phyloP scores from a whole-genome alignment of 2,329 filamentous ascomycete species.

The Aspergillus novoparasiticus region DNA sequence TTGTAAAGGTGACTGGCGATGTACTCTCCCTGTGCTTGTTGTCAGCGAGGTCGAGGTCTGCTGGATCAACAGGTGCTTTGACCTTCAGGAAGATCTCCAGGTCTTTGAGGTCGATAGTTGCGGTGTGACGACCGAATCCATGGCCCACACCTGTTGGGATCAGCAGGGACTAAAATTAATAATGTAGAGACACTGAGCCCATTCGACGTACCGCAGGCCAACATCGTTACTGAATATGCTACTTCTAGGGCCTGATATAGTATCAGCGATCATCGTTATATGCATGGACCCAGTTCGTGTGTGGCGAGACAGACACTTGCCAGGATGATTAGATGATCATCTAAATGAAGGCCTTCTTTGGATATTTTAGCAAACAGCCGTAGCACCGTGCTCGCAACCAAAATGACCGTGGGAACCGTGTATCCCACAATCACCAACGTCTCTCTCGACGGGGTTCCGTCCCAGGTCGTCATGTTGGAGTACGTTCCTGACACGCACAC shows the following conservation, averaged over 20 bases:
- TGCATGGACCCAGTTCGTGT: neutral
- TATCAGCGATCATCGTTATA: neutral
- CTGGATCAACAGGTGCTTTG: neutral
- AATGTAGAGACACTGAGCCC: neutral
- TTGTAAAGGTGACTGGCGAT: conserved; percentile 12
- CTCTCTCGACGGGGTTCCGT: conserved; percentile 1
- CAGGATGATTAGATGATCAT: conserved; percentile 6
- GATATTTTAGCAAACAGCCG: conserved; percentile 2
- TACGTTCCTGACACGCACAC: neutral
- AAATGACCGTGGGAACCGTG: conserved; percentile 1
- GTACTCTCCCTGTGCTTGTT: conserved; percentile 1
- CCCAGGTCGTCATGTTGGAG: neutral
- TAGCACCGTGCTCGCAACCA: conserved; percentile 5
- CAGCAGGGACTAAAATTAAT: neutral
- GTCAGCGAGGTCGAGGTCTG: neutral
- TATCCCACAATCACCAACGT: conserved; percentile 8
- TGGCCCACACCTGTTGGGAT: conserved; percentile 1
- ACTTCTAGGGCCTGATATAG: conserved; percentile 1
- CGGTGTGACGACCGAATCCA: conserved; percentile 8
- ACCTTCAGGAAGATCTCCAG: conserved; percentile 10
- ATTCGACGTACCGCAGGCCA: conserved; percentile 2
- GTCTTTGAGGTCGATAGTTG: neutral
- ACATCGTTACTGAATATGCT: conserved; percentile 4
- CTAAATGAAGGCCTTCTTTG: conserved; percentile 5
- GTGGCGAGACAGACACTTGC: conserved; percentile 3